These are phyloP conservation scores for Hypoxylon subgilvum DNA, from an alignment of 495 filamentous ascomycete species.

Conservation along the genomic window DNA sequence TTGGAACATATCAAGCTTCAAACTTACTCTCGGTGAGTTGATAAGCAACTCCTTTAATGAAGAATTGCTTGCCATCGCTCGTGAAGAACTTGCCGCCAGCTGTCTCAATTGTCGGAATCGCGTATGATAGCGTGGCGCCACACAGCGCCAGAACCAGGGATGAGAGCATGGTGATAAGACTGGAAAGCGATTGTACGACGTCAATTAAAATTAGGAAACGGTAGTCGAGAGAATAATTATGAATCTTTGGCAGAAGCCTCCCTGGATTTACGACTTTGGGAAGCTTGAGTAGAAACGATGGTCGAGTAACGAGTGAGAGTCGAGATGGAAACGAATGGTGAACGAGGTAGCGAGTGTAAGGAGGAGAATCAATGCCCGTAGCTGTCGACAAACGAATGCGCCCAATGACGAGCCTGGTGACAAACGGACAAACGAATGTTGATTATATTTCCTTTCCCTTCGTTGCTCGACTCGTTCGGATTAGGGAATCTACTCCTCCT, in stretches of 20 bases:
- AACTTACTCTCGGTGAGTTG: conserved; percentile 55
- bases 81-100: conserved; percentile 88
- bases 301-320: conserved; percentile 19
- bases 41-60: conserved; percentile 82
- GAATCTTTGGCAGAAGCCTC: neutral
- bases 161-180: conserved; percentile 41
- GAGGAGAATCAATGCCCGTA: conserved; percentile 13
- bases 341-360: conserved; percentile 8
- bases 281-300: conserved; percentile 14
- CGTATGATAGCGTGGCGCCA: conserved; percentile 44
- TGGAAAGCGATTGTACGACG: conserved; percentile 13
- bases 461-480: conserved; percentile 14
- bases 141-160: conserved; percentile 43
- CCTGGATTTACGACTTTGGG: neutral
- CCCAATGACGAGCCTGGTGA: conserved; percentile 7
- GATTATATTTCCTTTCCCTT: conserved; percentile 4
- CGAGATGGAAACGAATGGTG: conserved; percentile 14
- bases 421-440: conserved; percentile 33
- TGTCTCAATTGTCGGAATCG: conserved; percentile 64
- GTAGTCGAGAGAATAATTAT: neutral
- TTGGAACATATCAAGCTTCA: neutral
- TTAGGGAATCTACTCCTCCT: conserved; percentile 11
- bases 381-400: conserved; percentile 31
- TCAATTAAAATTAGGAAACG: neutral
- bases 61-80: conserved; percentile 77